These are phyloP conservation scores for Chaetomium strumarium DNA, from an alignment of 2,329 filamentous ascomycete genomes.

Conservation along the genomic window DNA sequence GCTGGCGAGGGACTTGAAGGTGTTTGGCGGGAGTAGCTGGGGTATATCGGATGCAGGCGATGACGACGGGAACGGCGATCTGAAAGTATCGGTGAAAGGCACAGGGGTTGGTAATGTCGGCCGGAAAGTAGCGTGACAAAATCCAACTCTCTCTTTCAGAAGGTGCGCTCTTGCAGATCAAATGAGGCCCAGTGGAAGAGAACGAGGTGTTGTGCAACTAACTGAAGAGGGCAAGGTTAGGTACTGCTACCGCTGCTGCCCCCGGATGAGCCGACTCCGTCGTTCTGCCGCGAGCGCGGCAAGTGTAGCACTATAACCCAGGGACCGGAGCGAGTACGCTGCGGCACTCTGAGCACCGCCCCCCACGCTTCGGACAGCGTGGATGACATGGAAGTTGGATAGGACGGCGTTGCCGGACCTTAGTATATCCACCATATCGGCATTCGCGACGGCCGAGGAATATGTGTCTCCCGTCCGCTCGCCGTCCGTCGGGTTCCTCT, in stretches of 20 bases:
- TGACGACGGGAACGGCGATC: conserved; percentile 58
- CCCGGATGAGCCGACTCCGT: conserved; percentile 30
- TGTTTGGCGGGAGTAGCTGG: conserved; percentile 89
- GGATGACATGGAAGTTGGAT: conserved; percentile 47
- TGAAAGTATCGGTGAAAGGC: conserved; percentile 87
- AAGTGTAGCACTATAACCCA: conserved; percentile 49
- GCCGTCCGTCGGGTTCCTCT: conserved; percentile 8
- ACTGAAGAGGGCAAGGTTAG: neutral
- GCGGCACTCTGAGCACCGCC: conserved; percentile 42
- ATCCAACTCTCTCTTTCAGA: neutral
- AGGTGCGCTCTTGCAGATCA: neutral
- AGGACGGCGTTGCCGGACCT: conserved; percentile 51
- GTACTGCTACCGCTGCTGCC: conserved; percentile 16
- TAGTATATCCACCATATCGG: conserved; percentile 43
- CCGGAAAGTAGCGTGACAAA: conserved; percentile 65
- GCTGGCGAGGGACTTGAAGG: conserved; percentile 75
- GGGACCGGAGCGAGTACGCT: conserved; percentile 47
- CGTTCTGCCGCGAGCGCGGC: conserved; percentile 47
- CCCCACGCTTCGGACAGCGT: conserved; percentile 43
- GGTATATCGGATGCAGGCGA: conserved; percentile 71
- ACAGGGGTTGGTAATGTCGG: conserved; percentile 92
- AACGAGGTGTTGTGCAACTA: neutral
- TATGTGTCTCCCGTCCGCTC: conserved; percentile 21
- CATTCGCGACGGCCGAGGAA: conserved; percentile 28
- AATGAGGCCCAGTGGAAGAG: neutral